A percentile compares a stretch with the other conserved stretches of the same genome.
Evolutionary conservation across 1,284 basidiomycete species (phyloP).

Genomic region (Tilletia horrida): DNA sequence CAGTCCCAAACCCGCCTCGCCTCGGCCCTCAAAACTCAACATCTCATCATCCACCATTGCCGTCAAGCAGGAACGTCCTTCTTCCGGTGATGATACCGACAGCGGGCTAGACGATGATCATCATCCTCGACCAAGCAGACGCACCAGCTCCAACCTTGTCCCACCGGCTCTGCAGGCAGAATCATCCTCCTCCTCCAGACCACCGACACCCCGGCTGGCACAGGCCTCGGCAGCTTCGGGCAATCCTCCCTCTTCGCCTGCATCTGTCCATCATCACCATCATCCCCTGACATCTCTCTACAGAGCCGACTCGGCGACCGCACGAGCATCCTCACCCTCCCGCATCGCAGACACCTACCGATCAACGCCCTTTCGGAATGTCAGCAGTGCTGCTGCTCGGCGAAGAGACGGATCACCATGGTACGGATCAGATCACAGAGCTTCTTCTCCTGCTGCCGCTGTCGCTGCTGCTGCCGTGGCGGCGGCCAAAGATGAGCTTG

Average conservation of each 20-base stretch:
- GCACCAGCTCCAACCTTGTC: background rate
- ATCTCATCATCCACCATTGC: conserved; percentile 4
- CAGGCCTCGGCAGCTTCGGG: background rate
- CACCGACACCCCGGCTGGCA: background rate
- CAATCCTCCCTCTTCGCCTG: background rate
- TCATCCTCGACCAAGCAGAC: background rate
- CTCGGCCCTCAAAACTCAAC: conserved; percentile 9
- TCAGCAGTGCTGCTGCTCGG: background rate
- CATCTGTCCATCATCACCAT: background rate
- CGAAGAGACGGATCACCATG: conserved; percentile 12
- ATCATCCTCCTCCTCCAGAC: background rate
- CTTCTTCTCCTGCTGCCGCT: background rate
- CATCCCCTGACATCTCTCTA: background rate
- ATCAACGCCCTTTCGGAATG: background rate
- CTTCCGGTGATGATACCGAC: background rate
- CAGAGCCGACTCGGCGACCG: conserved; percentile 14
- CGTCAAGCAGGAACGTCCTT: background rate
- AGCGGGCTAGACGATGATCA: background rate
- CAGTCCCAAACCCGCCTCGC: conserved; percentile 7
- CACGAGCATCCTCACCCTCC: conserved; percentile 7
- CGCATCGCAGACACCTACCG: conserved; percentile 17
- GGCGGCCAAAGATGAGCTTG: conserved; percentile 12
- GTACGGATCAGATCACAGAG: background rate
- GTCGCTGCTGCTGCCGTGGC: conserved; percentile 10
- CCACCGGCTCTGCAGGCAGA: background rate